These are phyloP conservation scores for Astrothelium subdiscretum DNA, from an alignment of 495 filamentous ascomycete genomes.

Conservation along the genomic window DNA sequence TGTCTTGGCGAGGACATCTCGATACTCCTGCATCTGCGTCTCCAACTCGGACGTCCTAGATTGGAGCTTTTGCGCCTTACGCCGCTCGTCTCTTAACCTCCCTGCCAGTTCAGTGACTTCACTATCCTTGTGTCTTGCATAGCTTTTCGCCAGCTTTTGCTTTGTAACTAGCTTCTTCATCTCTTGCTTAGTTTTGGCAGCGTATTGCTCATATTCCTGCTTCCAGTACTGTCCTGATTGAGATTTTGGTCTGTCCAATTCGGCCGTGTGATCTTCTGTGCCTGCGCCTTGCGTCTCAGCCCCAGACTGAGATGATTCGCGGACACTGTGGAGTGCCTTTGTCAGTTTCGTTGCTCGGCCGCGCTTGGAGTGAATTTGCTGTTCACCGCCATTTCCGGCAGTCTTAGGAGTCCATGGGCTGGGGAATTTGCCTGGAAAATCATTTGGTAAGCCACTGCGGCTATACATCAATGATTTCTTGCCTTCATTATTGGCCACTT, in stretches of 20 bases:
- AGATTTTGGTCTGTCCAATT: constrained; percentile 69
- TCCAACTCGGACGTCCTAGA: constrained; percentile 15
- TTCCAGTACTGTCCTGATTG: constrained; percentile 93
- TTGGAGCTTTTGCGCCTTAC: constrained; percentile 40
- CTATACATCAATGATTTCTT: constrained; percentile 30
- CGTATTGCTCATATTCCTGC: constrained; percentile 71
- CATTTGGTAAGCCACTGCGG: constrained; percentile 39
- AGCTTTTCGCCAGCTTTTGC: constrained; percentile 66
- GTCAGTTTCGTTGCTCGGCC: constrained; percentile 42
- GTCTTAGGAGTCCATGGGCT: constrained; percentile 47
- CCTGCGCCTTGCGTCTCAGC: constrained; percentile 25
- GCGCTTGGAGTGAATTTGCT: constrained; percentile 6
- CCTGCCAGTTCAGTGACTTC: constrained; percentile 62
- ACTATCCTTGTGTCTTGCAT: constrained; percentile 78
- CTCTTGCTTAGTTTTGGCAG: constrained; percentile 58
- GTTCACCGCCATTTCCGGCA: background rate
- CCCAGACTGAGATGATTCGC: constrained; percentile 14
- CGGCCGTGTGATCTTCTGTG: constrained; percentile 46
- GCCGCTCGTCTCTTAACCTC: constrained; percentile 54
- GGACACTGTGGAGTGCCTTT: constrained; percentile 29
- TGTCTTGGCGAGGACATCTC: background rate
- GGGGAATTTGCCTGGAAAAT: constrained; percentile 49
- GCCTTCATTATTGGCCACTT: constrained; percentile 50
- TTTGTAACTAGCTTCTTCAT: constrained; percentile 45
- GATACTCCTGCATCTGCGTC: constrained; percentile 18